A percentile compares a stretch with the other conserved stretches of the same genome.
Conservation (phyloP, 305 asterid species). For the Fraxinus xanthoxyloides region DNA sequence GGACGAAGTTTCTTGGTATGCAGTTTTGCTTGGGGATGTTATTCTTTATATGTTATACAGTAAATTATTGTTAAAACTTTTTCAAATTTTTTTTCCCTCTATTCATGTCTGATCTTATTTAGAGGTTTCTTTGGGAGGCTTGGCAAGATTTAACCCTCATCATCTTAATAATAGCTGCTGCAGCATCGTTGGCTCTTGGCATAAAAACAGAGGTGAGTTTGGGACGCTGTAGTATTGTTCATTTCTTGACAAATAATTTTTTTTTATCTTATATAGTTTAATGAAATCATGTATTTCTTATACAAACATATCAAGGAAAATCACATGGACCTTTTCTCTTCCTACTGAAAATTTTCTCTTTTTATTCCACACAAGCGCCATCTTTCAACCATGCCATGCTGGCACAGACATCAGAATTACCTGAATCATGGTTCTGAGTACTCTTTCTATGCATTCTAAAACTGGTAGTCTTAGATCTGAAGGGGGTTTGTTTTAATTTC, state of each 20-base stretch:
- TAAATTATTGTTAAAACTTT: not conserved
- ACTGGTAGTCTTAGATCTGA: not conserved
- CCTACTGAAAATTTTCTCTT: not conserved
- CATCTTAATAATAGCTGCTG: constrained; percentile 80
- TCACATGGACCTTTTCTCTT: not conserved
- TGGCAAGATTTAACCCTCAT: constrained; percentile 94
- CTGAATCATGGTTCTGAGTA: not conserved
- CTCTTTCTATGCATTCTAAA: constrained; percentile 10
- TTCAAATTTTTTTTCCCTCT: not conserved
- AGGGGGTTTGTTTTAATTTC: not conserved
- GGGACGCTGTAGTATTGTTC: constrained; percentile 6
- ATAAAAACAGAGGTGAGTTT: constrained; percentile 71
- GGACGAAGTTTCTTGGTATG: constrained; percentile 81
- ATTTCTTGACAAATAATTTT: not conserved
- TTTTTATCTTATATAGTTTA: not conserved
- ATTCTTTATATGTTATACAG: constrained; percentile 6
- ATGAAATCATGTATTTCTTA: not conserved
- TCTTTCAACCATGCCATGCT: constrained; percentile 1
- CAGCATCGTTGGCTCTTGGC: constrained; percentile 81
- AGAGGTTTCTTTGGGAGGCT: constrained; percentile 94
- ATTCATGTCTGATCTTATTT: constrained; percentile 18
- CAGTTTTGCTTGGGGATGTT: constrained; percentile 1
- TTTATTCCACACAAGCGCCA: not conserved
- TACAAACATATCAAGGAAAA: not conserved
- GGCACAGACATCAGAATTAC: not conserved